A percentile compares a stretch with the other conserved stretches of the same genome.
phyloP scores from a whole-genome alignment of 345 rosid genomes.

The Nasturtium officinale region DNA sequence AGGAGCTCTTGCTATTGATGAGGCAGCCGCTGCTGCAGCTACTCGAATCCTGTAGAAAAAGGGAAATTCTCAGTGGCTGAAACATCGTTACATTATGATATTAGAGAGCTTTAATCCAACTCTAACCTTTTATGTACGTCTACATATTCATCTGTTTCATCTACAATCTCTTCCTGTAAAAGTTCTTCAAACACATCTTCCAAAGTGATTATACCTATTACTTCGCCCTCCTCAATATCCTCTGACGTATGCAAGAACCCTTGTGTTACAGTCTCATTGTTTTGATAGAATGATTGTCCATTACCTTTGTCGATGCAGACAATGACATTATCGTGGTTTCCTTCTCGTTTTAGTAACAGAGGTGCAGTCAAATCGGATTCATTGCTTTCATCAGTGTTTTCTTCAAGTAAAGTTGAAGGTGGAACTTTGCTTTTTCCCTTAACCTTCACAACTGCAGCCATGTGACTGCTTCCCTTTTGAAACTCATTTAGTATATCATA shows the following conservation, averaged over 20 bases:
- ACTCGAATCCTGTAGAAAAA: slow-evolving; percentile 77
- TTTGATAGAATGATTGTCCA: slow-evolving; percentile 42
- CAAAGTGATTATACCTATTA: slow-evolving; percentile 90
- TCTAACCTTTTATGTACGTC: slow-evolving; percentile 91
- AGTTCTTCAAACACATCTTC: slow-evolving; percentile 99
- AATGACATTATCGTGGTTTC: slow-evolving; percentile 57
- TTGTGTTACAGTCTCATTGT: slow-evolving; percentile 46
- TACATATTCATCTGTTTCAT: slow-evolving; percentile 97
- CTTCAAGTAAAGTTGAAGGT: slow-evolving; percentile 52
- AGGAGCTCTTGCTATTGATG: slow-evolving; percentile 91
- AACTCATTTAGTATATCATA: slow-evolving; percentile 96
- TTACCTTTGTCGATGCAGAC: slow-evolving; percentile 66
- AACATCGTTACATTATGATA: not conserved
- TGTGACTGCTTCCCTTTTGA: slow-evolving; percentile 99
- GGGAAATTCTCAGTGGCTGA: not conserved
- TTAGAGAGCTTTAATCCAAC: not conserved
- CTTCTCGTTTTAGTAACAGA: slow-evolving; percentile 60
- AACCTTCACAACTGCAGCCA: slow-evolving; percentile 96
- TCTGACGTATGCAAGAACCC: slow-evolving; percentile 53
- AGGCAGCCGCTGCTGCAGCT: slow-evolving; percentile 93
- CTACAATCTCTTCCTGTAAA: slow-evolving; percentile 96
- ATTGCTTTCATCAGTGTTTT: slow-evolving; percentile 50
- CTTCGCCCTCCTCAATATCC: slow-evolving; percentile 92
- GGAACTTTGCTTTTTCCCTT: slow-evolving; percentile 63
- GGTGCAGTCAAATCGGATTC: slow-evolving; percentile 65